Evolutionary conservation across 2,329 filamentous ascomycete genomes (phyloP).

Genomic region (Apiospora pterosperma): DNA sequence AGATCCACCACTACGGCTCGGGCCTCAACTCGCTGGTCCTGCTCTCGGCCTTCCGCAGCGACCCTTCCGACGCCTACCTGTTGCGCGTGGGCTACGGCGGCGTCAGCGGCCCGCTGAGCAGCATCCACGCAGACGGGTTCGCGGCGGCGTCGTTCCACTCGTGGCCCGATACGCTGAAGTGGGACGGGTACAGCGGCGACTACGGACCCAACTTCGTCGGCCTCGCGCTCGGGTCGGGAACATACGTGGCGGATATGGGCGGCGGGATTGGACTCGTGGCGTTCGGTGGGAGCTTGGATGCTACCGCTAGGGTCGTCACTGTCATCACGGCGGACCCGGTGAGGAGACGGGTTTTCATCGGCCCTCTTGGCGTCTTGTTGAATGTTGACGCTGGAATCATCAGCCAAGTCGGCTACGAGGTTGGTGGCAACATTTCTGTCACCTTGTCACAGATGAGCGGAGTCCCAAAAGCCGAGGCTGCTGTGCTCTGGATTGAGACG

Average conservation of each 20-base stretch:
- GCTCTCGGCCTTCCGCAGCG: conserved; percentile 46
- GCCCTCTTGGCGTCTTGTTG: conserved; percentile 38
- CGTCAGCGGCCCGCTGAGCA: conserved; percentile 48
- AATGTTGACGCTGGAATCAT: conserved; percentile 42
- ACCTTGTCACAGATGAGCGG: conserved; percentile 27
- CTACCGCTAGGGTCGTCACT: conserved; percentile 15
- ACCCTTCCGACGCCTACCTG: conserved; percentile 44
- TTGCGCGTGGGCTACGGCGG: conserved; percentile 54
- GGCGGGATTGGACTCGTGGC: conserved; percentile 40
- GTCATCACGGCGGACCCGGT: conserved; percentile 44
- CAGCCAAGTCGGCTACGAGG: conserved; percentile 30
- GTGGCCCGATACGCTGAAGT: conserved; percentile 50
- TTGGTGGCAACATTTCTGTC: conserved; percentile 21
- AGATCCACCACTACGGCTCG: conserved; percentile 60
- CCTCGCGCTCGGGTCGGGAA: conserved; percentile 43
- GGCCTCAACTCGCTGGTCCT: conserved; percentile 54
- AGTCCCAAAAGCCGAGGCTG: conserved; percentile 23
- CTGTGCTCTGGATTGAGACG: conserved; percentile 33
- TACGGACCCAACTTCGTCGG: conserved; percentile 55
- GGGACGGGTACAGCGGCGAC: conserved; percentile 56
- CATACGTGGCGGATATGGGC: conserved; percentile 39
- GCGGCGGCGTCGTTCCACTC: conserved; percentile 55
- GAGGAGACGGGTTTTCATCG: conserved; percentile 45
- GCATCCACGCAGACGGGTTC: conserved; percentile 53
- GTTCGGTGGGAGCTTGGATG: background rate